Evolutionary conservation across 2,329 filamentous ascomycete genomes (phyloP).

Genomic region (Microthyrium microscopicum): DNA sequence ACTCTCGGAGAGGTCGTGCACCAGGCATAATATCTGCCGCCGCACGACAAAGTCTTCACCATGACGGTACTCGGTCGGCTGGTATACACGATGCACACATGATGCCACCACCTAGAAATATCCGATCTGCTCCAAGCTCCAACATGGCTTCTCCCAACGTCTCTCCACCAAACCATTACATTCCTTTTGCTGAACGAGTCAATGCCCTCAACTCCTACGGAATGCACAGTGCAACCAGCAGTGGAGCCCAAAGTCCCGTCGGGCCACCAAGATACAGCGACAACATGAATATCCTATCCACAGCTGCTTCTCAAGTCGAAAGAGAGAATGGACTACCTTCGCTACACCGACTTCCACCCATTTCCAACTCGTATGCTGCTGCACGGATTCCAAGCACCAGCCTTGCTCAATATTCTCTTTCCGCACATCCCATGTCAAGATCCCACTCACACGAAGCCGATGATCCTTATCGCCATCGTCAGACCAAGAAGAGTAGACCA

Average conservation of each 20-base stretch:
- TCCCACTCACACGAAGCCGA: constrained; percentile 74
- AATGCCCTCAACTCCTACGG: constrained; percentile 41
- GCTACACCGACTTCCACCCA: constrained; percentile 27
- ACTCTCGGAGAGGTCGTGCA: constrained; percentile 60
- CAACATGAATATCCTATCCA: constrained; percentile 54
- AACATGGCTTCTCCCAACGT: constrained; percentile 86
- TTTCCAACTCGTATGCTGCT: constrained; percentile 30
- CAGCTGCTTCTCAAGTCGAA: constrained; percentile 50
- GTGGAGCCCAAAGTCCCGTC: constrained; percentile 23
- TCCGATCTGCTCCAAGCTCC: constrained; percentile 75
- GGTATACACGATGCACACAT: constrained; percentile 42
- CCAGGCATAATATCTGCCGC: constrained; percentile 16
- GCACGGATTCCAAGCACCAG: constrained; percentile 44
- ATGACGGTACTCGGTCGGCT: constrained; percentile 32
- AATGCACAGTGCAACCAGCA: constrained; percentile 22
- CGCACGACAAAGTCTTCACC: constrained; percentile 43
- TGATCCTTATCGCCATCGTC: constrained; percentile 58
- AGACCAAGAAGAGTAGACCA: constrained; percentile 76
- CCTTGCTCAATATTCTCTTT: constrained; percentile 36
- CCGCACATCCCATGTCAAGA: constrained; percentile 74
- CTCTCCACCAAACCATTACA: constrained; percentile 79
- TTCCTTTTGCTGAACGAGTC: constrained; percentile 14
- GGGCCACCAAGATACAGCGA: constrained; percentile 35
- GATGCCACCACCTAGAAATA: constrained; percentile 61
- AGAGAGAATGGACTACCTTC: constrained; percentile 33